Evolutionary conservation across 2,329 filamentous ascomycete species (phyloP).

Genomic region (Emmonsiellopsis sp.): DNA sequence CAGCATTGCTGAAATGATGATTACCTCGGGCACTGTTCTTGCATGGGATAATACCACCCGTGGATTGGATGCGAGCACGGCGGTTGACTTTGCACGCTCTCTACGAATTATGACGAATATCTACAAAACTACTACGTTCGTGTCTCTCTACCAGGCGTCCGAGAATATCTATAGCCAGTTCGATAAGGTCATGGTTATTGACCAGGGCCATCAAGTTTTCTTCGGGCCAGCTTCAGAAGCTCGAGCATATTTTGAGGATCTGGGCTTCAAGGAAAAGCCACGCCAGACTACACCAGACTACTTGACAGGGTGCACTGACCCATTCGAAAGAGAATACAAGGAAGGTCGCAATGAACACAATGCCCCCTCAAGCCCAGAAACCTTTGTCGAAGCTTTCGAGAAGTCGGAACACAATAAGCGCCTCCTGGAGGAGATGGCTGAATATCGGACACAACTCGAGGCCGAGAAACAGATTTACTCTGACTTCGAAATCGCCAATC

Average conservation of each 20-base stretch:
- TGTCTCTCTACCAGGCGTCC: slow-evolving; percentile 77
- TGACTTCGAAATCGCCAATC: slow-evolving; percentile 67
- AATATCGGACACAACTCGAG: slow-evolving; percentile 57
- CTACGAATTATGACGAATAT: slow-evolving; percentile 74
- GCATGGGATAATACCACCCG: slow-evolving; percentile 70
- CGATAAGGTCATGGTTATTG: slow-evolving; percentile 77
- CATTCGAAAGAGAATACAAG: slow-evolving; percentile 72
- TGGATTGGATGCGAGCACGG: slow-evolving; percentile 59
- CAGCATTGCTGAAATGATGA: slow-evolving; percentile 74
- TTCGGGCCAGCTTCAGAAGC: slow-evolving; percentile 63
- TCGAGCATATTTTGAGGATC: slow-evolving; percentile 62
- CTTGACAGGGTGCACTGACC: slow-evolving; percentile 71
- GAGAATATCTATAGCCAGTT: slow-evolving; percentile 73
- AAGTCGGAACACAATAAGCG: slow-evolving; percentile 40
- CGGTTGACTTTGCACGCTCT: slow-evolving; percentile 58
- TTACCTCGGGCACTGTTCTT: slow-evolving; percentile 61
- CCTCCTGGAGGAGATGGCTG: slow-evolving; percentile 41
- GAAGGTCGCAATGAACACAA: slow-evolving; percentile 41
- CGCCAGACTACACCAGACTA: slow-evolving; percentile 76
- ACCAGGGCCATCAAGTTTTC: slow-evolving; percentile 65
- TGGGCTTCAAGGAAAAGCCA: slow-evolving; percentile 66
- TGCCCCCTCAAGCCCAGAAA: slow-evolving; percentile 60
- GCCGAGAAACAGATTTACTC: slow-evolving; percentile 60
- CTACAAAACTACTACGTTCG: slow-evolving; percentile 75
- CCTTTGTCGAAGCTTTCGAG: slow-evolving; percentile 54